Base-by-base conservation (phyloP, 139 green algal genomes). In the Haematococcus sp. region DNA sequence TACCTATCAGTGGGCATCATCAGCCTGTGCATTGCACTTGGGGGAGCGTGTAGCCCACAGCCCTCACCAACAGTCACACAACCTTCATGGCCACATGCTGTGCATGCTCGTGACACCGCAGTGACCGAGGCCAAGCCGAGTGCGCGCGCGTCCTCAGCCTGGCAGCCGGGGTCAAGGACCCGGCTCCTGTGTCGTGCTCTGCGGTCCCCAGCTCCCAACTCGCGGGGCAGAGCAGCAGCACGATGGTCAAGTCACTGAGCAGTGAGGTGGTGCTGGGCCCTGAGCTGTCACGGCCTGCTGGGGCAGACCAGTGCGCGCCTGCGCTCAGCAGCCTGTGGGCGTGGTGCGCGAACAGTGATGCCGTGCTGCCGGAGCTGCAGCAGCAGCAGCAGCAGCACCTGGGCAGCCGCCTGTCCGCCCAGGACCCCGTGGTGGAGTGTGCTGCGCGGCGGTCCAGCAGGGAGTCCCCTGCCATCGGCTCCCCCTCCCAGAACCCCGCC, bases 361-460 rank as follows among this genome's bases (percentile, higher is more conserved):
- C 9, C 52, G 52, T 25, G 52, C 11, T 25, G 22, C 22, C 22
- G 15, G 46, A 16, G 46, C 46, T 55, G 46, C 46, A 55, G 46
- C 46, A 55, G 46, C 23, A 27, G 9, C 11, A 9, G 52, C 52
- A 9, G 20, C 20, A 32, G 52, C 52, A 25, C 23, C 52, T 32
- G 11, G 15, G 52, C n/a, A 65, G 58, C 58, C n/a, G 22, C n/a
- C 58, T 65, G 58, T 65, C 58, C 23, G 30, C 28, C 11, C n/a
- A 65, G 11, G 58, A 65, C 25, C 58, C 58, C 34, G 58, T 65
- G 23, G 58, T 65, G n/a, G 58, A 65, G 58, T 28, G 30, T 30
- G n/a, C 58, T 16, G 17, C 7, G 23, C 58, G 30, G n/a, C n/a
- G n/a, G n/a, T n/a, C n/a, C 4, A 65, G 58, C 58, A 65, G 25